Evolutionary conservation across 2,329 filamentous ascomycete species (phyloP).

Genomic region (Podosphaera aphanis): DNA sequence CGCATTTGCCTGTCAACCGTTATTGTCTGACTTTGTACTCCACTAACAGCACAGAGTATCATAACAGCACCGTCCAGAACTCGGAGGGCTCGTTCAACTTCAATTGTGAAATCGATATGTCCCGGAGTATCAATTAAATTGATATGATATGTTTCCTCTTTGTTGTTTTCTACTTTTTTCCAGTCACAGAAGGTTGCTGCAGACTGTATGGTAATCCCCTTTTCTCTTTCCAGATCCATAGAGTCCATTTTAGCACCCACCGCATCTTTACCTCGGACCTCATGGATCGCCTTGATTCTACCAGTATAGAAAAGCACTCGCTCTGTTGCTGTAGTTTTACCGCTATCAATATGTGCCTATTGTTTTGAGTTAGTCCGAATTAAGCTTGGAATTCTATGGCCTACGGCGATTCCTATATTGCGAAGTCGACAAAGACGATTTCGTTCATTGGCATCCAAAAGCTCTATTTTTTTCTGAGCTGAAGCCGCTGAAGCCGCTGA

Average conservation of each 20-base stretch:
- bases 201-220: slow-evolving; percentile 97
- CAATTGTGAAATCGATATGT: slow-evolving; percentile 97
- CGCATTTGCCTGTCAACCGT: slow-evolving; percentile 98
- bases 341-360: slow-evolving; percentile 90
- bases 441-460: slow-evolving; percentile 39
- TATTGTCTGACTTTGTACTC: slow-evolving; percentile 93
- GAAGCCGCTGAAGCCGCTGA: no score
- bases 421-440: slow-evolving; percentile 58
- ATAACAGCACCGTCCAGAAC: slow-evolving; percentile 93
- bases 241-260: slow-evolving; percentile 99
- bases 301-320: slow-evolving; percentile 96
- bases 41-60: slow-evolving; percentile 93
- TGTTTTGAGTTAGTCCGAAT: neutral
- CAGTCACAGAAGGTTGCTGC: slow-evolving; percentile 96
- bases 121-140: slow-evolving; percentile 97
- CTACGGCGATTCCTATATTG: slow-evolving; percentile 92
- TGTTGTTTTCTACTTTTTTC: slow-evolving; percentile 62
- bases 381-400: slow-evolving; percentile 12
- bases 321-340: slow-evolving; percentile 91
- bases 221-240: slow-evolving; percentile 95
- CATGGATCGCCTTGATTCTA: slow-evolving; percentile 88
- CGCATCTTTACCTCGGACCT: slow-evolving; percentile 81
- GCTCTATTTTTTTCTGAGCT: slow-evolving; percentile 11
- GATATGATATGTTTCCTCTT: slow-evolving; percentile 83
- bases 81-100: slow-evolving; percentile 83